phyloP scores from a whole-genome alignment of 2,329 filamentous ascomycete genomes.

The Diplodia corticola region DNA sequence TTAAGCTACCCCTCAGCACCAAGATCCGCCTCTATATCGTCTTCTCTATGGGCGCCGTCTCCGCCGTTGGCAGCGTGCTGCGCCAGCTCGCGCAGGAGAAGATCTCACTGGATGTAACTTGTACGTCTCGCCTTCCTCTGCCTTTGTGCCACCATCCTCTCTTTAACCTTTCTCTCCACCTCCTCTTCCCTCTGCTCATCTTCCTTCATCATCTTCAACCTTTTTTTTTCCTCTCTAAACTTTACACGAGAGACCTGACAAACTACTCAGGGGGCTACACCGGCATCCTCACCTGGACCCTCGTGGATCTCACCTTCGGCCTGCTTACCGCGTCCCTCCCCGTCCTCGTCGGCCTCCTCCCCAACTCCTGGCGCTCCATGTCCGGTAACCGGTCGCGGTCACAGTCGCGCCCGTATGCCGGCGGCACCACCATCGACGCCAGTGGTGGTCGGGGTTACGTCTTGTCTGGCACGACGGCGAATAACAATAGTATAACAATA shows the following conservation, averaged over 20 bases:
- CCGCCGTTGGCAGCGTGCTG: conserved; percentile 31
- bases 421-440: background rate
- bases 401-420: background rate
- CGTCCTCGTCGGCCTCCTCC: conserved; percentile 13
- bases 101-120: conserved; percentile 4
- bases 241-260: too few species aligned
- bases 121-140: background rate
- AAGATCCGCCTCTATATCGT: conserved; percentile 37
- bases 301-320: conserved; percentile 17
- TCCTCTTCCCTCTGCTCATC: too few species aligned
- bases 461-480: background rate
- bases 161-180: too few species aligned
- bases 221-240: too few species aligned
- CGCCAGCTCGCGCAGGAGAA: conserved; percentile 12
- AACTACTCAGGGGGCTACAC: conserved; percentile 19
- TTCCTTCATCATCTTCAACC: too few species aligned
- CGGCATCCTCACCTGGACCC: conserved; percentile 15
- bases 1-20: conserved; percentile 34
- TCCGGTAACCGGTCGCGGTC: background rate
- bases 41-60: conserved; percentile 36
- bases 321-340: conserved; percentile 15
- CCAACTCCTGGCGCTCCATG: conserved; percentile 4
- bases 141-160: background rate
- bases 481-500: too few species aligned
- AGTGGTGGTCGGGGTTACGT: background rate